These are phyloP conservation scores for Acrocalymma vagum DNA, from an alignment of 2,329 filamentous ascomycete genomes.

Conservation along the genomic window DNA sequence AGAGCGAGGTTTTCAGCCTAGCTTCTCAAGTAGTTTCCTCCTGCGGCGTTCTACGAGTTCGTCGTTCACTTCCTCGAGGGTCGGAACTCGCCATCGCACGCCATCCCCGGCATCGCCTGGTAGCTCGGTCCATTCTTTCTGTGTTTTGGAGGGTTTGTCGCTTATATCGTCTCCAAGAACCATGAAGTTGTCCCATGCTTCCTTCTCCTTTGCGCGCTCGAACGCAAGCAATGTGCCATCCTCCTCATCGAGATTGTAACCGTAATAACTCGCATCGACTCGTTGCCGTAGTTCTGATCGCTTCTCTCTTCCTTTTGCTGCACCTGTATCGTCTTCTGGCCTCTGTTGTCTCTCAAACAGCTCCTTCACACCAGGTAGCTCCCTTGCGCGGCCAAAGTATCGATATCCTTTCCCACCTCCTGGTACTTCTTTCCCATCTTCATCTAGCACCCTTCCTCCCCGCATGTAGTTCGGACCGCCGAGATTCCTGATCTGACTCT, in stretches of 20 bases:
- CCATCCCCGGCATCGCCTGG: constrained; percentile 90
- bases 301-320: constrained; percentile 71
- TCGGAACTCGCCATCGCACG: constrained; percentile 81
- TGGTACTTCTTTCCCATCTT: constrained; percentile 64
- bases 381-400: constrained; percentile 83
- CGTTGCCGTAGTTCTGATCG: constrained; percentile 75
- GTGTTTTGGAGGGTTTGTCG: constrained; percentile 31
- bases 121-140: constrained; percentile 76
- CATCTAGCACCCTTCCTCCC: constrained; percentile 62
- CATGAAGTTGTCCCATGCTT: constrained; percentile 76
- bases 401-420: constrained; percentile 87
- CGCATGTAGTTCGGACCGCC: constrained; percentile 99
- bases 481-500: constrained; percentile 91
- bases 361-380: constrained; percentile 95
- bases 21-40: constrained; percentile 83
- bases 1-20: no score
- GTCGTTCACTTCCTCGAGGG: constrained; percentile 89
- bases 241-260: constrained; percentile 92
- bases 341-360: constrained; percentile 57
- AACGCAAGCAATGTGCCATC: constrained; percentile 82
- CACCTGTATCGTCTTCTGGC: constrained; percentile 57
- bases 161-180: constrained; percentile 59
- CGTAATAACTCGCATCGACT: constrained; percentile 95
- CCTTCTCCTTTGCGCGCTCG: constrained; percentile 83
- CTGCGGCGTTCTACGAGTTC: constrained; percentile 89